Base-by-base conservation (phyloP, 2,329 filamentous ascomycete species). In the Cercospora brassicicola region DNA sequence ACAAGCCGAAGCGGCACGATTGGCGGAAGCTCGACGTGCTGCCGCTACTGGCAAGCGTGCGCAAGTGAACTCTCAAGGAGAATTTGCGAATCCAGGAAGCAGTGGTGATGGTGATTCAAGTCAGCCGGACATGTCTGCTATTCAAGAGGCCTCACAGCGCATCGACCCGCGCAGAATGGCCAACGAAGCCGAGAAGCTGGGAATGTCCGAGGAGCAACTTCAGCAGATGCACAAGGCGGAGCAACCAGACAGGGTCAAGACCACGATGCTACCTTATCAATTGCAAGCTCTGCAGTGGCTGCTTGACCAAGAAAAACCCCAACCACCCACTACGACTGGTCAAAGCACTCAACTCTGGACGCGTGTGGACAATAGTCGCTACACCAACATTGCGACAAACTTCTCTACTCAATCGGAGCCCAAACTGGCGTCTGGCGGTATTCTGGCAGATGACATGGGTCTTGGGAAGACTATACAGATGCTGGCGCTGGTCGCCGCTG, bases 371-470 rank as follows among this genome's bases (percentile, higher is more conserved):
- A 31, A 55, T 5, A 36, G 68, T 63, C 76, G 77, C 28, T 92
- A 88, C 73, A 86, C 84, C 66, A 93, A 91, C 78, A 84, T 92
- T 71, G 91, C 89, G 67, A 94, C 89, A 0, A 89, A 89, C 62
- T 94, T 89, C 76, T 85, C 88, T 0, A 71, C 79, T 9, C 88
- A 85, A 8, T 78, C 77, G 0, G 28, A 4, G 79, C 92, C 92
- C 0, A 78, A 81, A 0, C 84, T 96, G 23, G 88, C 91, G 6
- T 91, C 88, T 60, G 93, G 93, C 18, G 93, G 93, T 33, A 93
- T 97, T 60, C 84, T 97, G 8, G 92, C 93, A 1, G 93, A 97
- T 77, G 93, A 97, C 74, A 97, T 97, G 94, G 93, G 93, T 3
- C 81, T 97, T 4, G 93, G 93, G 26, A 96, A 96, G 81, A 97